Base-by-base conservation (phyloP, 2,329 filamentous ascomycete genomes). In the Helicocarpus griseus region DNA sequence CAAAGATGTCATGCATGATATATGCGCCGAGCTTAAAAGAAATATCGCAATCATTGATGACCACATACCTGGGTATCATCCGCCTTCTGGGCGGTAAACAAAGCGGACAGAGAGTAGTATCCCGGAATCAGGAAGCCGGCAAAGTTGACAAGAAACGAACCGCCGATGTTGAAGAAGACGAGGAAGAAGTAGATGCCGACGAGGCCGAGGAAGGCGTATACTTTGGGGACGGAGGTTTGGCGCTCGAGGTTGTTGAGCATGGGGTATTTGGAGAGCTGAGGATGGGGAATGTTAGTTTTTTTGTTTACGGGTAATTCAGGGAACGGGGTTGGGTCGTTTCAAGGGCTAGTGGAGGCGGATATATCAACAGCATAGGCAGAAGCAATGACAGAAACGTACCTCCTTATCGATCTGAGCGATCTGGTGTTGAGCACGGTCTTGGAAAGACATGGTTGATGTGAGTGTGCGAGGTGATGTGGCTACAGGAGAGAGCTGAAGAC, bases 131-230 rank as follows among this genome's bases (percentile, higher is more conserved):
- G 65, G 67, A 85, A 85, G 55, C 81, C 81, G 55, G 80, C 80
- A 62, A 81, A 75, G 71, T 85, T 85, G 65, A 83, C 80, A 53
- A 85, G 76, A 69, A 85, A 83, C 63, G 80, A 78, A 68, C 81
- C 81, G 56, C 78, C 81, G 58, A 85, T 83, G 74, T 85, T 85
- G 74, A 85, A 85, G 73, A 85, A 85, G 69, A 85, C 75, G 51
- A 84, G 73, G 77, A 84, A 83, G 73, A 83, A 82, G 75, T 85
- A 85, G 56, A 84, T 73, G 53, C 78, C 80, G 57, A 73, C 78
- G 51, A 85, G 72, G 60, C 81, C 81, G 45, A 85, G 79, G 67
- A 84, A 70, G 56, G 76, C 78, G 65, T 85, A 85, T 69, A 82
- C 81, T 73, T 85, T 85, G 60, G 81, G 81, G 51, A 85, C 78